Evolutionary conservation across 1,139 yeast species (phyloP).

Genomic region (Debaryomyces nepalensis): DNA sequence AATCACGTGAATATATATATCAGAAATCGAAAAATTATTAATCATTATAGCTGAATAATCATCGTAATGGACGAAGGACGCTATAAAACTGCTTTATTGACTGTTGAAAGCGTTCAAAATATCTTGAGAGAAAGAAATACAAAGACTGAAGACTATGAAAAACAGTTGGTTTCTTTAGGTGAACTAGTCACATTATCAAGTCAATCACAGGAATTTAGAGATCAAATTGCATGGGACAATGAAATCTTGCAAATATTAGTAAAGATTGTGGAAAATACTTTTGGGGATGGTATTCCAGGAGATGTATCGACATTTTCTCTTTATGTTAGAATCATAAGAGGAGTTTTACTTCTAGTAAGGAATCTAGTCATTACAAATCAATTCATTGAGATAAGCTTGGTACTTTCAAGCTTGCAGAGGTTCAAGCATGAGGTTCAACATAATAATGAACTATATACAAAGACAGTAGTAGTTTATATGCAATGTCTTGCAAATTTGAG

Average conservation of each 20-base stretch:
- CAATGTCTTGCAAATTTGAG: constrained; percentile 30
- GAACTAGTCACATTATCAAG: constrained; percentile 11
- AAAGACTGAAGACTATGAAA: not conserved
- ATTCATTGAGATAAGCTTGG: constrained; percentile 14
- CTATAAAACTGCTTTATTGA: not conserved
- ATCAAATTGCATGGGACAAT: constrained; percentile 1
- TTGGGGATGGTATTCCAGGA: not conserved
- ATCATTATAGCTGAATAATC: not conserved
- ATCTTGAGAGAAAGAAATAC: not conserved
- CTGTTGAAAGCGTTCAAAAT: not conserved
- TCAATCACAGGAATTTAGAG: constrained; percentile 10
- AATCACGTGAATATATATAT: not conserved
- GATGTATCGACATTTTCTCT: constrained; percentile 5
- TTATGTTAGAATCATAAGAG: constrained; percentile 26
- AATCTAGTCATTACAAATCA: constrained; percentile 21
- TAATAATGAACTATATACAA: constrained; percentile 17
- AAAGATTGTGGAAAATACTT: constrained; percentile 3
- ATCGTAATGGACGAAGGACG: not conserved
- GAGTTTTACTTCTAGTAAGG: constrained; percentile 25
- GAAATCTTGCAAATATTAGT: constrained; percentile 5
- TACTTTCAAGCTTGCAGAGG: constrained; percentile 17
- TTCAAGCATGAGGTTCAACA: constrained; percentile 13
- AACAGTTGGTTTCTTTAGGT: constrained; percentile 8
- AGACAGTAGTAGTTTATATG: constrained; percentile 24
- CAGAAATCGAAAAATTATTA: not conserved